phyloP scores from a whole-genome alignment of 2,329 filamentous ascomycete genomes.

The Endocalyx cinctus region DNA sequence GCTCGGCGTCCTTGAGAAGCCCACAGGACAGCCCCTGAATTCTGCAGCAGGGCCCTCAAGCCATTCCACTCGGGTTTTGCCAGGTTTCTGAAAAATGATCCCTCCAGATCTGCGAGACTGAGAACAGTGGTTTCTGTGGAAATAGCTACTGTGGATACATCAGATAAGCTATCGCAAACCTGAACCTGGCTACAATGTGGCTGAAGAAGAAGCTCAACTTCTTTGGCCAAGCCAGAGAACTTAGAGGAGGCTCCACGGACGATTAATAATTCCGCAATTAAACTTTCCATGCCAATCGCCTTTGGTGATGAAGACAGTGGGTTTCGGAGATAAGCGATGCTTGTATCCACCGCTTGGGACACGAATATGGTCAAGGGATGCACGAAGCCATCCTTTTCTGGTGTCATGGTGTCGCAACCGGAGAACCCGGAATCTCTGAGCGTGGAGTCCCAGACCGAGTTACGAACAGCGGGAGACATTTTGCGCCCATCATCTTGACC shows the following conservation, averaged over 20 bases:
- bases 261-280: conserved; percentile 8
- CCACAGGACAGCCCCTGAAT: conserved; percentile 41
- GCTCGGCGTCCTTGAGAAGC: conserved; percentile 38
- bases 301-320: conserved; percentile 3
- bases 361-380: conserved; percentile 6
- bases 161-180: conserved; percentile 8
- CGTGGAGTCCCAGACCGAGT: conserved; percentile 3
- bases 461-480: conserved; percentile 3
- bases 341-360: conserved; percentile 11
- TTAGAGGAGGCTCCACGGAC: conserved; percentile 2
- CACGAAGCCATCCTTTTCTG: background rate
- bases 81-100: conserved; percentile 9
- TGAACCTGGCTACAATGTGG: conserved; percentile 6
- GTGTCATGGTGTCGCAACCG: conserved; percentile 7
- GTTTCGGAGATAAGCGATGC: conserved; percentile 7
- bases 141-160: too few relatives aligned
- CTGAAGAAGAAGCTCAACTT: conserved; percentile 4
- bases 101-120: conserved; percentile 8
- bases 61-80: conserved; percentile 9
- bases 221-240: conserved; percentile 2
- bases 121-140: conserved; percentile 12
- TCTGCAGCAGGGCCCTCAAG: conserved; percentile 14
- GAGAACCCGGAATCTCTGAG: conserved; percentile 9
- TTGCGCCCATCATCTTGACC: conserved; percentile 16
- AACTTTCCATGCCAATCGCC: background rate